phyloP scores from a whole-genome alignment of 371 early-diverging fungal genomes.

The Mortierella sp. region DNA sequence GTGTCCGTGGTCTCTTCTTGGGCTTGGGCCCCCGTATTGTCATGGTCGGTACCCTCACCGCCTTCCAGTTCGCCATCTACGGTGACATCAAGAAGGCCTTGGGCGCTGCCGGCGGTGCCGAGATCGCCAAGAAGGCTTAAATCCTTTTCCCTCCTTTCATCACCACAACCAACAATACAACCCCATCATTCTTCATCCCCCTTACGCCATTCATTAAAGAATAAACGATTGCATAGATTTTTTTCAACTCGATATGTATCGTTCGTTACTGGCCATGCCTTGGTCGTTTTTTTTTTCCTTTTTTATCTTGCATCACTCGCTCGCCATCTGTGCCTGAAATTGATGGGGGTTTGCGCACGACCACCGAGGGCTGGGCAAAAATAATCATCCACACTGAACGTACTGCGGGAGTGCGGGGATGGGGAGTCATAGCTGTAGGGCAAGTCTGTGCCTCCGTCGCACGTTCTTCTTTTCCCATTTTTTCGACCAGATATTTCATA shows the following conservation, averaged over 20 bases:
- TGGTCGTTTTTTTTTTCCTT: background rate
- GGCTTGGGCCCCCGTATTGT: constrained; percentile 81
- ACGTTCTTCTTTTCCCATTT: too few relatives aligned
- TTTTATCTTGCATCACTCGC: background rate
- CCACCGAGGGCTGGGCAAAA: too few relatives aligned
- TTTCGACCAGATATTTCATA: too few relatives aligned
- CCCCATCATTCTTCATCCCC: constrained; percentile 1
- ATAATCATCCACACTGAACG: too few relatives aligned
- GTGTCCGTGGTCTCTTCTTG: constrained; percentile 74
- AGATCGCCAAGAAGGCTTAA: constrained; percentile 65
- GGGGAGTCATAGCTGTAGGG: too few relatives aligned
- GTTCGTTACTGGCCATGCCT: background rate
- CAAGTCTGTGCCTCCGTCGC: too few relatives aligned
- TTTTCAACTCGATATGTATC: background rate
- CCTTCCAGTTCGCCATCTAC: constrained; percentile 75
- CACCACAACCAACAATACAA: background rate
- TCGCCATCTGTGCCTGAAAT: background rate
- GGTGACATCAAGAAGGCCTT: constrained; percentile 78
- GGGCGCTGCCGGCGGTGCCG: constrained; percentile 77
- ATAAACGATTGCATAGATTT: constrained; percentile 12
- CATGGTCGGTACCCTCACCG: constrained; percentile 83
- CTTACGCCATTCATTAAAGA: constrained; percentile 5
- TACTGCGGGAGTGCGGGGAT: too few relatives aligned
- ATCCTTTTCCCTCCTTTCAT: constrained; percentile 12
- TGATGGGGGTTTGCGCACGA: too few relatives aligned